Base-by-base conservation (phyloP, 2,329 filamentous ascomycete species). In the Curvularia verruculosa region DNA sequence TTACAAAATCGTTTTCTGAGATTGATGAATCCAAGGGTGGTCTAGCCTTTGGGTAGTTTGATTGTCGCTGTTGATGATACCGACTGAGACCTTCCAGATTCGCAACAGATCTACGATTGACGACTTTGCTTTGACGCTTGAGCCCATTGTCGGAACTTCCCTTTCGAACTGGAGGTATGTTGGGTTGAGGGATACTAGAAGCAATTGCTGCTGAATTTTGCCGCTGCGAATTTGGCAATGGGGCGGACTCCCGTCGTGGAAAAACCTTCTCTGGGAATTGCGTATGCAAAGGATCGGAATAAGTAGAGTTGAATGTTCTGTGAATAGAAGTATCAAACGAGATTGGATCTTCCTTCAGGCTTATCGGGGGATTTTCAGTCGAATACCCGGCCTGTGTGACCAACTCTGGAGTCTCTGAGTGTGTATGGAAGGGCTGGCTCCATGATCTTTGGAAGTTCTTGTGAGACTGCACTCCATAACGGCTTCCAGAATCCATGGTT, bases 41-140 rank as follows among this genome's bases (percentile, higher is more conserved):
- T 39, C 28, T 40, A 31, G 50, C 50, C 13, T 34, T 45, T 24
- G 47, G 36, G 3, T 50, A 51, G 18, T 49, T 51, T 29, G 55
- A 19, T 19, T 64, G 59, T 9, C 53, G 60, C 37, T 46, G 43
- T 31, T 55, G 40, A 12, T 63, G 63, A 23, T 62, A 59, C 5
- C 59, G 40, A 28, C 55, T 56, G 10, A 44, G 19, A 1, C 50
- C 8, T 24, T 60, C 61, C 28, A 56, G 12, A 15, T 58, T 63
- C 5, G 54, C 36, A 23, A 54, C 19, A 8, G 62, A 48, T 36
- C 37, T 52, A 3, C 52, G 44, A 24, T 49, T 53, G 5, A 54
- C 24, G 31, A 52, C 48, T 37, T 61, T 59, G 21, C 39, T 58
- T 7, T 57, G 45, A 10, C 60, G 53, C 34, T 46, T 60, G n/a